Conservation (phyloP, 108 stramenopile genomes). For the Cyclotella atomus region DNA sequence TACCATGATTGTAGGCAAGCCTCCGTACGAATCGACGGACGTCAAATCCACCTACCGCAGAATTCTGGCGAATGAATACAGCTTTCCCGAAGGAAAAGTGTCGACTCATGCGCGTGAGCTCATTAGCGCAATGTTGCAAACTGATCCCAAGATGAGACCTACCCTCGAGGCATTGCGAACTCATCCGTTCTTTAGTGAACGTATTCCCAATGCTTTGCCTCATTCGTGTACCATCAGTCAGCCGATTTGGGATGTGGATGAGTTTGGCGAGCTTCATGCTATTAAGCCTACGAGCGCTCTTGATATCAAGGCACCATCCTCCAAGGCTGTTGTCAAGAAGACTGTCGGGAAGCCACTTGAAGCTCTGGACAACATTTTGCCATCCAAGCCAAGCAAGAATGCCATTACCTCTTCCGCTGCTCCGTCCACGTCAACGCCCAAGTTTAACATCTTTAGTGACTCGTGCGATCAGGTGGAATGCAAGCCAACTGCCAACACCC, state of each 20-base stretch:
- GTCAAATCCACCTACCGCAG: constrained; percentile 98
- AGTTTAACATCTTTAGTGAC: constrained; percentile 51
- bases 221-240: constrained; percentile 56
- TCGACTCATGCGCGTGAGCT: constrained; percentile 84
- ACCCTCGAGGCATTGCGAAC: constrained; percentile 66
- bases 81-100: constrained; percentile 86
- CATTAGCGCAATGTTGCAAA: constrained; percentile 90
- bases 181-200: constrained; percentile 86
- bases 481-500: constrained; percentile 5
- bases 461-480: constrained; percentile 24
- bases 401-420: not conserved
- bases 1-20: constrained; percentile 96
- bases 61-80: constrained; percentile 93
- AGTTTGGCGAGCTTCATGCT: constrained; percentile 53
- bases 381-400: not conserved
- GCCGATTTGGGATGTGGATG: constrained; percentile 71
- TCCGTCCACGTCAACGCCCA: constrained; percentile 5
- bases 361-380: not conserved
- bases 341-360: constrained; percentile 8
- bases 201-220: constrained; percentile 72
- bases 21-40: constrained; percentile 97
- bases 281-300: constrained; percentile 49
- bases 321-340: not conserved
- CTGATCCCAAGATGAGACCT: constrained; percentile 86
- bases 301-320: constrained; percentile 16